These are phyloP conservation scores for Calonectria naviculata DNA, from an alignment of 2,329 filamentous ascomycete species.

Conservation along the genomic window DNA sequence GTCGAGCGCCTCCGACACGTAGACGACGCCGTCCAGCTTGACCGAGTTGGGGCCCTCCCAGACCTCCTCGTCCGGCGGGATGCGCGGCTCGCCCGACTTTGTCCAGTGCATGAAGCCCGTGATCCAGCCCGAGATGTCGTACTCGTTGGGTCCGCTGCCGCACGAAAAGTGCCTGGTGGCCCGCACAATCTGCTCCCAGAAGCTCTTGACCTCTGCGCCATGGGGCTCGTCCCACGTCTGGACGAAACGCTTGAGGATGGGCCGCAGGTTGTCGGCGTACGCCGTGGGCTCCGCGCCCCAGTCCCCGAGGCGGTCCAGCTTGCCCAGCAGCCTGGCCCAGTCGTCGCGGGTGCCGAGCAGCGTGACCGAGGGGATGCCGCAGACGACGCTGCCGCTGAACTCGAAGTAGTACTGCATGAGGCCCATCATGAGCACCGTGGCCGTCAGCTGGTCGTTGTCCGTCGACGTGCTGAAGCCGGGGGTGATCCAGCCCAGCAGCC, in stretches of 20 bases:
- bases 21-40: constrained; percentile 44
- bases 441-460: constrained; percentile 50
- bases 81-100: constrained; percentile 43
- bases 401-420: constrained; percentile 53
- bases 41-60: constrained; percentile 12
- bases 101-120: constrained; percentile 60
- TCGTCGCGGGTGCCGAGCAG: constrained; percentile 51
- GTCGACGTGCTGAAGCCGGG: constrained; percentile 57
- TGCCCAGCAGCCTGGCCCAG: constrained; percentile 52
- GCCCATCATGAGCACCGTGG: constrained; percentile 58
- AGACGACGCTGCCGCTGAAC: constrained; percentile 50
- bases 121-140: constrained; percentile 59
- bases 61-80: constrained; percentile 25
- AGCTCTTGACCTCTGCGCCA: constrained; percentile 45
- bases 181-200: constrained; percentile 57
- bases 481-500: constrained; percentile 55
- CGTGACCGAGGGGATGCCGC: constrained; percentile 56
- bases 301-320: constrained; percentile 54
- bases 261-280: constrained; percentile 53
- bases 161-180: constrained; percentile 45
- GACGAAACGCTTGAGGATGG: constrained; percentile 59
- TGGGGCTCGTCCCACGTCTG: constrained; percentile 53
- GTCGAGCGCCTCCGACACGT: constrained; percentile 40
- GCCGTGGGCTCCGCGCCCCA: constrained; percentile 55
- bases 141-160: constrained; percentile 45